Conservation (phyloP, 495 filamentous ascomycete genomes). For the Penicillium argentinense region DNA sequence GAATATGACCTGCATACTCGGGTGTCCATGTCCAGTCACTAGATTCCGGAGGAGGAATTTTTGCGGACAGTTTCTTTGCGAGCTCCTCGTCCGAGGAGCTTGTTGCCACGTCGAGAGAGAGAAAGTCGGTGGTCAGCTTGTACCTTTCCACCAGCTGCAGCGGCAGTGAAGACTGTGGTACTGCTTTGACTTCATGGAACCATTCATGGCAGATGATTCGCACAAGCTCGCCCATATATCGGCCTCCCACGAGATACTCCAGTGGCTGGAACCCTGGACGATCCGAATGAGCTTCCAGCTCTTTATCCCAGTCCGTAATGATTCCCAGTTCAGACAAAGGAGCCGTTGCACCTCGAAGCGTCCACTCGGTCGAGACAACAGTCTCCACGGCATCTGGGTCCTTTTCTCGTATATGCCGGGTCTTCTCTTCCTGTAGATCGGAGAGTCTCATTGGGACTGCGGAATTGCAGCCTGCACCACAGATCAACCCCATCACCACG, state of each 20-base stretch:
- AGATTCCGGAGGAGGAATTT: constrained; percentile 45
- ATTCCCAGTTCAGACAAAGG: constrained; percentile 58
- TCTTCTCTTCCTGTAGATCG: constrained; percentile 60
- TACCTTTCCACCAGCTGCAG: constrained; percentile 48
- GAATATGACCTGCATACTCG: constrained; percentile 51
- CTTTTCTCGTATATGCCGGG: constrained; percentile 29
- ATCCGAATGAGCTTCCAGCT: constrained; percentile 58
- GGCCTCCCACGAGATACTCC: constrained; percentile 76
- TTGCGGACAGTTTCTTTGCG: constrained; percentile 41
- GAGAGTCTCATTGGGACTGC: constrained; percentile 64
- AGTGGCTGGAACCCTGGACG: constrained; percentile 75
- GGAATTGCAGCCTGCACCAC: constrained; percentile 75
- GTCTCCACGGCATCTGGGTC: constrained; percentile 48
- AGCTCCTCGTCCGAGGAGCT: constrained; percentile 36
- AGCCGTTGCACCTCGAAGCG: constrained; percentile 62
- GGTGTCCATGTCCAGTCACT: constrained; percentile 54
- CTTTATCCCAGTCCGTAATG: constrained; percentile 64
- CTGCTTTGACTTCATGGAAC: constrained; percentile 39
- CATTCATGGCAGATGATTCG: constrained; percentile 65
- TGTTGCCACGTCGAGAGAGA: constrained; percentile 56
- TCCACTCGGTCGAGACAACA: constrained; percentile 79
- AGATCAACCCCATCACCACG: constrained; percentile 71
- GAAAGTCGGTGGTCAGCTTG: constrained; percentile 63
- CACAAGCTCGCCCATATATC: constrained; percentile 73
- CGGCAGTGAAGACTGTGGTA: constrained; percentile 39